phyloP scores from a whole-genome alignment of 1,139 yeast species.

The Trichomonascaceae sp. region DNA sequence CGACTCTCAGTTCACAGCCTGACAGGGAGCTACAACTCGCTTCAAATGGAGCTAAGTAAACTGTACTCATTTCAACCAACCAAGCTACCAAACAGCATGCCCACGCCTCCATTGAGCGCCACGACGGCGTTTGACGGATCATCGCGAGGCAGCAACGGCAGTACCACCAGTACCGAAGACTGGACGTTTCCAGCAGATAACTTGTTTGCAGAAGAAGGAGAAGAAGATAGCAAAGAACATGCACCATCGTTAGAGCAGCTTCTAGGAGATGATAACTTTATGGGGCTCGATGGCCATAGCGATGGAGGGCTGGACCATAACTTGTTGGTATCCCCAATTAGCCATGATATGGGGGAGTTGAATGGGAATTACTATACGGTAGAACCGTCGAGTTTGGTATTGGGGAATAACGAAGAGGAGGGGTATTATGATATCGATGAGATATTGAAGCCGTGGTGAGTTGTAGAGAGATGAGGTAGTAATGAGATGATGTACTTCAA shows the following conservation, averaged over 20 bases:
- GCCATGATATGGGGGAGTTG: background rate
- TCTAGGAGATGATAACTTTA: background rate
- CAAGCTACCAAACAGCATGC: slow-evolving; percentile 15
- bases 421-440: background rate
- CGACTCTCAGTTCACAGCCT: slow-evolving; percentile 20
- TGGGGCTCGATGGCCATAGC: background rate
- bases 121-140: background rate
- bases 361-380: slow-evolving; percentile 3
- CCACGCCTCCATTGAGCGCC: slow-evolving; percentile 16
- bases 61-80: slow-evolving; percentile 23
- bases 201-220: background rate
- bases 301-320: background rate
- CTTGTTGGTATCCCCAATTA: background rate
- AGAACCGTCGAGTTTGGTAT: slow-evolving; percentile 1
- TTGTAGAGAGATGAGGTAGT: background rate
- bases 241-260: background rate
- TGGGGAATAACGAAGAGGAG: background rate
- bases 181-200: background rate
- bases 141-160: background rate
- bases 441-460: background rate
- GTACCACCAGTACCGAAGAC: background rate
- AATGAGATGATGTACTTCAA: background rate
- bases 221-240: background rate
- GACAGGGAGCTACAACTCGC: slow-evolving; percentile 21
- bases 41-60: slow-evolving; percentile 18